Percentiles rank a stretch among this genome's conserved stretches.
Evolutionary conservation across 75 land plant genomes (phyloP).

Genomic region (Cunninghamia lanceolata): DNA sequence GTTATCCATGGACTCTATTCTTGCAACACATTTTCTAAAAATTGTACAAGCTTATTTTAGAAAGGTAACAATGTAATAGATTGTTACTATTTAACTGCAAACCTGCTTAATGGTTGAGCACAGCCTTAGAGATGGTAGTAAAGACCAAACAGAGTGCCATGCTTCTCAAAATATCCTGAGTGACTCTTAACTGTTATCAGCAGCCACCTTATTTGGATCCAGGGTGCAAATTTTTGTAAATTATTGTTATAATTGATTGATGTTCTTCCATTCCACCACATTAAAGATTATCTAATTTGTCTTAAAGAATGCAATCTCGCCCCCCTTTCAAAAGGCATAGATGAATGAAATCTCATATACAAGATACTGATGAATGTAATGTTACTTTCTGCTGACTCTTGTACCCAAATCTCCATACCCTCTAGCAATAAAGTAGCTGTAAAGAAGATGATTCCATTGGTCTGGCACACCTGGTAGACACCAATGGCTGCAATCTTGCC

Average conservation of each 20-base stretch:
- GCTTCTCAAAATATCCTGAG: background rate
- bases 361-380: background rate
- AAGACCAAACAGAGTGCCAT: background rate
- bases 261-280: too few relatives aligned
- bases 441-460: constrained; percentile 81
- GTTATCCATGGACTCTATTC: too few relatives aligned
- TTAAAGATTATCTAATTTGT: background rate
- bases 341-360: background rate
- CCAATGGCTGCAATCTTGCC: constrained; percentile 92
- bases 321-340: background rate
- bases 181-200: background rate
- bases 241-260: background rate
- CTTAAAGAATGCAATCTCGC: background rate
- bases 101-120: too few relatives aligned
- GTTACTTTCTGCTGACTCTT: background rate
- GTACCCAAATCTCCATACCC: constrained; percentile 26
- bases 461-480: constrained; percentile 94
- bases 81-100: too few relatives aligned
- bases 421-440: constrained; percentile 38
- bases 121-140: background rate
- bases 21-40: too few relatives aligned
- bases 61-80: too few relatives aligned
- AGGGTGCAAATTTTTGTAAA: background rate
- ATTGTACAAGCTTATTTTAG: too few relatives aligned
- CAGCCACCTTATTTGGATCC: background rate